Percentiles rank a stretch among this genome's conserved stretches.
These are phyloP conservation scores for Rehmannia glutinosa DNA, from an alignment of 257 asterid species.

Conservation along the genomic window DNA sequence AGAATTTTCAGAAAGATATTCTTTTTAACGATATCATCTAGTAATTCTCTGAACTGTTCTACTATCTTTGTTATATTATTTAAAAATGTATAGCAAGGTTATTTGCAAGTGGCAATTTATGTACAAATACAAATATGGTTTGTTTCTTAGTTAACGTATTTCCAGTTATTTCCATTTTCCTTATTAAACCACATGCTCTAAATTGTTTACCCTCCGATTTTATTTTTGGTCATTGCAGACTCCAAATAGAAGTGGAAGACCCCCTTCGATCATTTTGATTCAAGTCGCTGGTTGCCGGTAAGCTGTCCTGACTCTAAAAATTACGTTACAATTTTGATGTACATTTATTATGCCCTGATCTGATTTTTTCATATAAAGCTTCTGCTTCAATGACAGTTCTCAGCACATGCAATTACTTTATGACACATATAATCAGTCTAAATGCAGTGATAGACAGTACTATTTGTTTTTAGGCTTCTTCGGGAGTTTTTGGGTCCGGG, in stretches of 20 bases:
- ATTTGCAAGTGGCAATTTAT: slow-evolving; percentile 1
- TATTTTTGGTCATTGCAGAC: slow-evolving; percentile 42
- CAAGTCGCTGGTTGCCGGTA: slow-evolving; percentile 93
- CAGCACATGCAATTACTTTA: neutral
- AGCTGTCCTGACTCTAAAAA: slow-evolving; percentile 15
- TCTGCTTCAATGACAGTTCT: slow-evolving; percentile 13
- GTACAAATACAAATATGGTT: neutral
- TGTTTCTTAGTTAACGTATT: neutral
- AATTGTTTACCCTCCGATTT: slow-evolving; percentile 16
- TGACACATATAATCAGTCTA: too few species aligned
- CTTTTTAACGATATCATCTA: neutral
- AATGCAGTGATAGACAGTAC: too few species aligned
- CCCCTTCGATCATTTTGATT: slow-evolving; percentile 85
- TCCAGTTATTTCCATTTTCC: neutral
- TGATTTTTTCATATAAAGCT: neutral
- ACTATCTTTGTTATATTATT: neutral
- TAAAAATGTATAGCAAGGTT: neutral
- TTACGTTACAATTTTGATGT: slow-evolving; percentile 17
- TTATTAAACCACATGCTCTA: slow-evolving; percentile 7
- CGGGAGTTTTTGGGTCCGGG: too few species aligned
- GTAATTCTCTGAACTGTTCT: neutral
- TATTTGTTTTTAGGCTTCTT: too few species aligned
- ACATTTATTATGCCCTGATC: slow-evolving; percentile 1
- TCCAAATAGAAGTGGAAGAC: slow-evolving; percentile 83
- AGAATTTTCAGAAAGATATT: too few species aligned